These are phyloP conservation scores for Coemansia sp. DNA, from an alignment of 192 early-diverging fungal species.

Conservation along the genomic window DNA sequence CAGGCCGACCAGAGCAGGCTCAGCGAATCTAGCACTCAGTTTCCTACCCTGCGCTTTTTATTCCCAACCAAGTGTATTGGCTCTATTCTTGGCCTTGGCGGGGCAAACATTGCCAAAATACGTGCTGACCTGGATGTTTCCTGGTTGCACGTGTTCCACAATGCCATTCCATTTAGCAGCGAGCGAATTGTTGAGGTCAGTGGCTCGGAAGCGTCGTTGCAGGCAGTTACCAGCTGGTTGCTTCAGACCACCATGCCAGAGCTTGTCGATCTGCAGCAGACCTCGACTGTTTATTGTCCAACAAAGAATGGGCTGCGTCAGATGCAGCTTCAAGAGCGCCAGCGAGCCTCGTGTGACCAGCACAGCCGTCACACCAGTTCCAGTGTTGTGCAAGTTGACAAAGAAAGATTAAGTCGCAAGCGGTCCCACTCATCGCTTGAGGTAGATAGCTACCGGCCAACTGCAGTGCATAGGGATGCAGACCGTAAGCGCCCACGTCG, in stretches of 20 bases:
- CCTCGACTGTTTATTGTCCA: constrained; percentile 30
- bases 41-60: constrained; percentile 25
- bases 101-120: constrained; percentile 16
- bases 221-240: constrained; percentile 10
- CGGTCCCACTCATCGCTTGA: constrained; percentile 28
- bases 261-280: constrained; percentile 16
- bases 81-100: constrained; percentile 27
- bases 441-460: constrained; percentile 7
- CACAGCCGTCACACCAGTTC: not conserved
- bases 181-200: constrained; percentile 43
- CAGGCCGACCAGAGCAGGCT: constrained; percentile 8
- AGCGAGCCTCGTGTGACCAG: not conserved
- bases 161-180: constrained; percentile 32
- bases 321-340: constrained; percentile 29
- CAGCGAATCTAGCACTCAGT: not conserved
- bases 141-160: constrained; percentile 25
- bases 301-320: constrained; percentile 25
- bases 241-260: constrained; percentile 14
- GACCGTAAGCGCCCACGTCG: constrained; percentile 24
- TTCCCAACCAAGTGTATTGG: constrained; percentile 39
- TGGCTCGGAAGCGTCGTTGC: constrained; percentile 19
- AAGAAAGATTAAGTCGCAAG: constrained; percentile 13
- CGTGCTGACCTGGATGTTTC: constrained; percentile 17
- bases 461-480: not conserved
- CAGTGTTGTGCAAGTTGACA: not conserved